phyloP scores from a whole-genome alignment of 1,284 basidiomycete genomes.

The Jaminaea rosea region DNA sequence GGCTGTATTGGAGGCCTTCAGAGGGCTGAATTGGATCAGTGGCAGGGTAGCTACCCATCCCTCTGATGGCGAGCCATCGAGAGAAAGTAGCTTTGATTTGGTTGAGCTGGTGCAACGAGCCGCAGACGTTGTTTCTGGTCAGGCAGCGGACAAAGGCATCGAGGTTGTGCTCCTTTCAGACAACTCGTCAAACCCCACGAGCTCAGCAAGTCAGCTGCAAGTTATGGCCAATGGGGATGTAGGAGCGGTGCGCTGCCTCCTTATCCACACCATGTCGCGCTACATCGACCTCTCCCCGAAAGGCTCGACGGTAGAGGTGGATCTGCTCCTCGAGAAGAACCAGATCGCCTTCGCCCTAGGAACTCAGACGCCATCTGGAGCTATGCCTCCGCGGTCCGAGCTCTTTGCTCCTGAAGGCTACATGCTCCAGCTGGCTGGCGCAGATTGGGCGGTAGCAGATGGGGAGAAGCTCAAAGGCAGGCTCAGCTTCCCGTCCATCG shows the following conservation, averaged over 20 bases:
- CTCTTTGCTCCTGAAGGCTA: neutral
- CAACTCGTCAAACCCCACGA: slow-evolving; percentile 12
- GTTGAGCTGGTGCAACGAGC: slow-evolving; percentile 20
- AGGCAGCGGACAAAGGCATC: slow-evolving; percentile 22
- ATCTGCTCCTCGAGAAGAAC: neutral
- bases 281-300: neutral
- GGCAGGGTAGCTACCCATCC: neutral
- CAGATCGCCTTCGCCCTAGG: neutral
- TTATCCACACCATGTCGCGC: neutral
- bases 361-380: too few species aligned
- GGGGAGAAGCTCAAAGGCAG: too few species aligned
- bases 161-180: slow-evolving; percentile 19
- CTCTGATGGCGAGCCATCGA: slow-evolving; percentile 2
- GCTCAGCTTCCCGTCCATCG: too few species aligned
- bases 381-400: too few species aligned
- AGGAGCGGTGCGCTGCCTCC: slow-evolving; percentile 2
- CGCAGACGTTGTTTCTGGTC: slow-evolving; percentile 25
- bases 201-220: slow-evolving; percentile 17
- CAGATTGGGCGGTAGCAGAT: neutral
- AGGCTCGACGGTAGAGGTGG: neutral
- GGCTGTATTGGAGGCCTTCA: slow-evolving; percentile 26
- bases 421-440: neutral
- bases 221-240: slow-evolving; percentile 9
- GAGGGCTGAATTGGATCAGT: slow-evolving; percentile 25
- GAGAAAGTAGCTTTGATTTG: slow-evolving; percentile 16